Evolutionary conservation across 192 early-diverging fungal genomes (phyloP).

Genomic region (Dissophora ornata): DNA sequence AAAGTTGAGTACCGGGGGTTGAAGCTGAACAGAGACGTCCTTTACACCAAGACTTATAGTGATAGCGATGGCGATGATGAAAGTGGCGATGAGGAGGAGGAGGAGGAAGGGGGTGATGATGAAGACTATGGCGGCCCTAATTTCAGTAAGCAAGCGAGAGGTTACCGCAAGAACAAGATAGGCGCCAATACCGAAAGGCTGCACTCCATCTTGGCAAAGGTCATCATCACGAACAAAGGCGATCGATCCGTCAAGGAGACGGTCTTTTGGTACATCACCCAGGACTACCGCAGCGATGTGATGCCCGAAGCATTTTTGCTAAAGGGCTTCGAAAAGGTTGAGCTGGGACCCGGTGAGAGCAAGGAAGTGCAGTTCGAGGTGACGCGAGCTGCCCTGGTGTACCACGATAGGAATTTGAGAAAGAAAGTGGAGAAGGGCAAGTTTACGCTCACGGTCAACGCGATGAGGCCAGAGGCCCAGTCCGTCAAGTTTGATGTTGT

Average conservation of each 20-base stretch:
- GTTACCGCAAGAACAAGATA: no score
- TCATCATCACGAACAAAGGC: conserved; percentile 61
- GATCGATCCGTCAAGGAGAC: conserved; percentile 61
- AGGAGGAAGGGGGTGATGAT: neutral
- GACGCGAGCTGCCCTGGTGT: conserved; percentile 41
- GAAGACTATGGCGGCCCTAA: neutral
- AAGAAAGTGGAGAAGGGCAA: conserved; percentile 24
- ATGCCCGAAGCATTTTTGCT: conserved; percentile 66
- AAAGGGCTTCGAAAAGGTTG: conserved; percentile 64
- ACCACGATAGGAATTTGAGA: conserved; percentile 21
- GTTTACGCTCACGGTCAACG: conserved; percentile 55
- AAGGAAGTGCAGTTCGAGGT: conserved; percentile 57
- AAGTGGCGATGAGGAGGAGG: neutral
- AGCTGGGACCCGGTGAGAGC: conserved; percentile 55
- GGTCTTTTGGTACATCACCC: conserved; percentile 67
- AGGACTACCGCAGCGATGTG: conserved; percentile 61
- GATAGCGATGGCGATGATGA: neutral
- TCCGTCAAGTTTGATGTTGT: conserved; percentile 42
- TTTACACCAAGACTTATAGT: conserved; percentile 27
- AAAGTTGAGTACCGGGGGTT: conserved; percentile 60
- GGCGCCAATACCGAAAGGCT: no score
- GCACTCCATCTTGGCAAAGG: conserved; percentile 37
- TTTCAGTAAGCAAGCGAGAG: no score
- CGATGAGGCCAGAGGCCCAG: conserved; percentile 38
- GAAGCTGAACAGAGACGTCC: conserved; percentile 7